Base-by-base conservation (phyloP, 2,329 filamentous ascomycete genomes). In the Lachnellula suecica region DNA sequence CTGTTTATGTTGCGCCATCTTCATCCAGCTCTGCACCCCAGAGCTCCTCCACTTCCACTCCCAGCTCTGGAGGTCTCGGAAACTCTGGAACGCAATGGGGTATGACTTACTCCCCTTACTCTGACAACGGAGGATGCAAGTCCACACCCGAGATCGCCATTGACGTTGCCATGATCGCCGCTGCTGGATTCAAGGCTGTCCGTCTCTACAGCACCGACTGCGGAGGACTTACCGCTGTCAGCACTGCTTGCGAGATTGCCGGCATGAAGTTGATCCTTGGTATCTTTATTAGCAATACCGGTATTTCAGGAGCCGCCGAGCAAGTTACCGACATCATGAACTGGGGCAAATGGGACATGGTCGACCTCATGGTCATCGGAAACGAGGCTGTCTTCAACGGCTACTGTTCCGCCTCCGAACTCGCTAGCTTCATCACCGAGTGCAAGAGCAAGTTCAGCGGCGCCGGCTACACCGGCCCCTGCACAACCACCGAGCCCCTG, bases 151-250 rank as follows among this genome's bases (percentile, higher is more conserved):
- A 79, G 44, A 82, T 93, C 53, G 68, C 76, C 56, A 49, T 63
- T 22, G 87, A 92, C 60, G 78, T 93, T 60, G 69, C 71, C 35
- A 61, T 71, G 54, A 87, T 93, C 67, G 81, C 84, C 66, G 45
- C 63, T 48, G 81, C 82, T 59, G 88, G 88, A 54, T 91, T 92
- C 81, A 73, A 72, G 59, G 76, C 81, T 45, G 71, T 93, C 69
- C 92, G 93, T 71, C 78, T 94, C 69, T 97, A 97, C 84, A 90
- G 87, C 59, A 92, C 91, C 62, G 92, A 97, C 81, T 97, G 93
- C 80, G 79, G 82, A 72, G 87, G 87, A 50, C 87, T 96, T 56
- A 73, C 84, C 68, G 85, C 82, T 72, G 85, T 97, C 53, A 89
- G 89, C 59, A 72, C 74, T 40, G 88, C 89, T 54, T 85, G 81